Percentiles rank a stretch among this genome's conserved stretches.
Evolutionary conservation across 2,329 filamentous ascomycete species (phyloP).

Genomic region (Rhinocladiella mackenziei): DNA sequence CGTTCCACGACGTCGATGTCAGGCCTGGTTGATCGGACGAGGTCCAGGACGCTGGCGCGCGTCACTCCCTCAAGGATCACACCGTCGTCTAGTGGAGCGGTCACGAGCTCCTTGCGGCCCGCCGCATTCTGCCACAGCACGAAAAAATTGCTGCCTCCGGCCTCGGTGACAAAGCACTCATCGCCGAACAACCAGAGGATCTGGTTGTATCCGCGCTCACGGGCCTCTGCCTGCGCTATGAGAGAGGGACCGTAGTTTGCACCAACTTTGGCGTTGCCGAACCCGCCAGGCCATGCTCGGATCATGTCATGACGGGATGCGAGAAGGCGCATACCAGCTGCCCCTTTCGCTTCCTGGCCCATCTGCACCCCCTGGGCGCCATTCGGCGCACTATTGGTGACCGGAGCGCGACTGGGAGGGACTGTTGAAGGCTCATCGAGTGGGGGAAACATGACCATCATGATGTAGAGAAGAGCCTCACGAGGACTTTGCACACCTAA

Average conservation of each 20-base stretch:
- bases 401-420: not conserved
- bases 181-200: slow-evolving; percentile 89
- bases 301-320: slow-evolving; percentile 78
- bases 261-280: slow-evolving; percentile 86
- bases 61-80: slow-evolving; percentile 87
- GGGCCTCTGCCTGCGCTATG: slow-evolving; percentile 71
- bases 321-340: slow-evolving; percentile 41
- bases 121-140: slow-evolving; percentile 61
- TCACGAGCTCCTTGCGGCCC: slow-evolving; percentile 67
- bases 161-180: slow-evolving; percentile 77
- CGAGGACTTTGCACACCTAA: slow-evolving; percentile 76
- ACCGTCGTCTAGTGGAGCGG: slow-evolving; percentile 75
- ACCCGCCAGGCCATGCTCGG: slow-evolving; percentile 88
- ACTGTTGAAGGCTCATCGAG: slow-evolving; percentile 18
- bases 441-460: slow-evolving; percentile 40
- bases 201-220: slow-evolving; percentile 72
- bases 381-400: not conserved
- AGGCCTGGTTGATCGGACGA: slow-evolving; percentile 54
- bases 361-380: slow-evolving; percentile 13
- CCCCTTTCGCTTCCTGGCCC: slow-evolving; percentile 25
- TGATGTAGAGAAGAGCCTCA: slow-evolving; percentile 76
- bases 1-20: slow-evolving; percentile 81
- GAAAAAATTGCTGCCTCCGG: slow-evolving; percentile 90
- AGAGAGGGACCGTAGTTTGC: slow-evolving; percentile 89
- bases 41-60: slow-evolving; percentile 71